A percentile compares a stretch with the other conserved stretches of the same genome.
phyloP scores from a whole-genome alignment of 768 basidiomycete genomes.

The Suillus plorans region DNA sequence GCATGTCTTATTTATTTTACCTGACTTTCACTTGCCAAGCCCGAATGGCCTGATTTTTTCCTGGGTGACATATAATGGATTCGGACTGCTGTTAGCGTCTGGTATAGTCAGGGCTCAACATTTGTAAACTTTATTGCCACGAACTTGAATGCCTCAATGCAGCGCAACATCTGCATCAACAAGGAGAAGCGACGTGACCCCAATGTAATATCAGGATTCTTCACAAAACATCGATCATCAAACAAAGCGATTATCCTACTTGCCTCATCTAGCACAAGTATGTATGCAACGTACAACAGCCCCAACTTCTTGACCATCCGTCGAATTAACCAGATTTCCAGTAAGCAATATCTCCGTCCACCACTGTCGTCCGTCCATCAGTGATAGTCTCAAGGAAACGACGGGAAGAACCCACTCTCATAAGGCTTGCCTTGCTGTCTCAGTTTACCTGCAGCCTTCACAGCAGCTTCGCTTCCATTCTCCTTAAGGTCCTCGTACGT shows the following conservation, averaged over 20 bases:
- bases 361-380: constrained; percentile 46
- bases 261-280: constrained; percentile 8
- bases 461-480: constrained; percentile 84
- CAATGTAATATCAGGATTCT: neutral
- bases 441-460: constrained; percentile 94
- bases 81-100: no score
- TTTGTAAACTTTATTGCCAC: neutral
- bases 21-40: no score
- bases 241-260: neutral
- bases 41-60: no score
- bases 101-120: neutral
- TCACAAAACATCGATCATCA: neutral
- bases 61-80: no score
- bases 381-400: neutral
- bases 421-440: constrained; percentile 97
- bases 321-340: constrained; percentile 74
- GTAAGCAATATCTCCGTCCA: constrained; percentile 89
- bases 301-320: neutral
- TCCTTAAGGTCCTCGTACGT: constrained; percentile 86
- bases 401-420: constrained; percentile 62
- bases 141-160: neutral
- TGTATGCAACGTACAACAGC: constrained; percentile 10
- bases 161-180: neutral
- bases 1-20: no score
- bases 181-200: neutral